Conservation (phyloP, 2,329 filamentous ascomycete genomes). For the Calonectria naviculata region DNA sequence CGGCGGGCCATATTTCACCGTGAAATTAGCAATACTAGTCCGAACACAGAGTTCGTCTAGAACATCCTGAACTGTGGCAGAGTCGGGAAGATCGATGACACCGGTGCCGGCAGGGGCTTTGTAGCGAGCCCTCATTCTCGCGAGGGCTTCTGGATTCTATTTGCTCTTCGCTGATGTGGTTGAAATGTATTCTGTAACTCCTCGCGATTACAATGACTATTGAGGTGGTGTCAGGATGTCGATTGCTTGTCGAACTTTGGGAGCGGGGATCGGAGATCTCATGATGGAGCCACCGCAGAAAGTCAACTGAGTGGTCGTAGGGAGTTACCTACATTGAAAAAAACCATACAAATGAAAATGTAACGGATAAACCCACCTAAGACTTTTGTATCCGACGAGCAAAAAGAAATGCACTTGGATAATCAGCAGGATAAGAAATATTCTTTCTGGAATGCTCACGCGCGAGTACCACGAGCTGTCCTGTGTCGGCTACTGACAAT, state of each 20-base stretch:
- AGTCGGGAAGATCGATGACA: constrained; percentile 74
- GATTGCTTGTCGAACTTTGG: neutral
- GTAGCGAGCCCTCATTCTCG: constrained; percentile 77
- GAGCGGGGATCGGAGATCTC: constrained; percentile 7
- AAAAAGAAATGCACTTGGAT: neutral
- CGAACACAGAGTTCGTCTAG: constrained; percentile 69
- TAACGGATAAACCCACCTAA: neutral
- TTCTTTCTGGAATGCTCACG: neutral
- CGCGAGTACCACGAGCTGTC: neutral
- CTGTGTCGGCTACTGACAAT: too few species aligned
- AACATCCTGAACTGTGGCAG: constrained; percentile 73
- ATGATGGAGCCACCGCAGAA: neutral
- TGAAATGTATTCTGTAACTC: neutral
- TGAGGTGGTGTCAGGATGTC: neutral
- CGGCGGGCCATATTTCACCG: constrained; percentile 88
- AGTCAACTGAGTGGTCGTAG: neutral
- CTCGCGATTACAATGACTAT: neutral
- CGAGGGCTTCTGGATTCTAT: neutral
- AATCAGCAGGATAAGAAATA: neutral
- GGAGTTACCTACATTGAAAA: neutral
- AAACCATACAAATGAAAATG: neutral
- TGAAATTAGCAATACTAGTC: constrained; percentile 74
- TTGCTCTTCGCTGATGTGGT: neutral
- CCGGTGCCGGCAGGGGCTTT: constrained; percentile 80
- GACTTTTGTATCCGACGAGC: neutral